Evolutionary conservation across 2,329 filamentous ascomycete species (phyloP).

Genomic region (Seiridium cupressi): DNA sequence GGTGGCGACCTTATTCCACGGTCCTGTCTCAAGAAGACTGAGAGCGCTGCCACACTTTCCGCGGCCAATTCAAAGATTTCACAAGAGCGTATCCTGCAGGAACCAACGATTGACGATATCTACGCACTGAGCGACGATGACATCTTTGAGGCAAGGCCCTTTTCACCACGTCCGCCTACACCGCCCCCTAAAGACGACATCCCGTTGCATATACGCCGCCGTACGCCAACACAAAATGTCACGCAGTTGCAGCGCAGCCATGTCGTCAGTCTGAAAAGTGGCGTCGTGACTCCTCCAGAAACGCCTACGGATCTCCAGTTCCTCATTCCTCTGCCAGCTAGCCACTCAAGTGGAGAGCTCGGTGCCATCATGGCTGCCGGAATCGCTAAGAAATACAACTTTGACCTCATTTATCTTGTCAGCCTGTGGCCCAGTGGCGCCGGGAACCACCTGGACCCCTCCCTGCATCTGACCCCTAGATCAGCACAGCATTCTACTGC

Average conservation of each 20-base stretch:
- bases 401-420: slow-evolving; percentile 58
- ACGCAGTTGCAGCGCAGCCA: slow-evolving; percentile 5
- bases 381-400: slow-evolving; percentile 54
- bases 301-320: slow-evolving; percentile 29
- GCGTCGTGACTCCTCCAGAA: slow-evolving; percentile 24
- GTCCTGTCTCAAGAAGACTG: slow-evolving; percentile 20
- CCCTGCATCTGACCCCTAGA: slow-evolving; percentile 13
- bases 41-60: slow-evolving; percentile 25
- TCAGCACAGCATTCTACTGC: slow-evolving; percentile 8
- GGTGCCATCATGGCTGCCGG: slow-evolving; percentile 54
- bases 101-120: slow-evolving; percentile 54
- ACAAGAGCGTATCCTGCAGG: slow-evolving; percentile 39
- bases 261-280: slow-evolving; percentile 12
- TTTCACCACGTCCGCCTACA: slow-evolving; percentile 20
- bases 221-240: not conserved
- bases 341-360: slow-evolving; percentile 40
- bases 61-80: slow-evolving; percentile 15
- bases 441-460: slow-evolving; percentile 13
- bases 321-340: slow-evolving; percentile 39
- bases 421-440: slow-evolving; percentile 50
- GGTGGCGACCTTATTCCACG: slow-evolving; percentile 11
- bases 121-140: slow-evolving; percentile 55
- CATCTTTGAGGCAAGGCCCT: slow-evolving; percentile 44
- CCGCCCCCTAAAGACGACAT: not conserved
- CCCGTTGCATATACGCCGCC: not conserved